Percentiles rank a stretch among this genome's conserved stretches.
Evolutionary conservation across 2,329 filamentous ascomycete genomes (phyloP).

Genomic region (Fusarium newnesense): DNA sequence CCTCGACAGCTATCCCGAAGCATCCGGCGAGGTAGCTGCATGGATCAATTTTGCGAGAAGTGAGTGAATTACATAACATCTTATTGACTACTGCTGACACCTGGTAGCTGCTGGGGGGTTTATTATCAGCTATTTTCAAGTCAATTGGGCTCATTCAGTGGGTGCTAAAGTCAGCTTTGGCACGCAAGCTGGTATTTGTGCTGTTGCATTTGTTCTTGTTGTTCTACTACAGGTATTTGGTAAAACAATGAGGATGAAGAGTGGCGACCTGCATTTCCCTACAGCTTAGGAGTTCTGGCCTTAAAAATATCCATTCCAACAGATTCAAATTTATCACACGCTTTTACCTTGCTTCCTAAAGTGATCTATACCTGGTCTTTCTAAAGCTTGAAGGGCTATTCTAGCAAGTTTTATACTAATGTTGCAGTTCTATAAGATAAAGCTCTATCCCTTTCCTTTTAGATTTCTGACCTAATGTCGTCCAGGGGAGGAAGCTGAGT

Average conservation of each 20-base stretch:
- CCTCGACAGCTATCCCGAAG: background rate
- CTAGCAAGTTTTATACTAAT: no score
- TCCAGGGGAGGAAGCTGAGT: no score
- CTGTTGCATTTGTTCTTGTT: background rate
- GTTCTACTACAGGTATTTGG: background rate
- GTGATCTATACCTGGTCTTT: no score
- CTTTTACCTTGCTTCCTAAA: no score
- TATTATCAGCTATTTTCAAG: background rate
- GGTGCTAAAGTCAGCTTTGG: background rate
- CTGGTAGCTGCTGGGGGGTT: background rate
- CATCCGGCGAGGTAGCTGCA: background rate
- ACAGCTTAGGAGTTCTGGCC: background rate
- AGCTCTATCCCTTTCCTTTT: no score
- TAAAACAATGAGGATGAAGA: fast-evolving
- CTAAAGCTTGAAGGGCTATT: no score
- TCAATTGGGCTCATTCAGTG: background rate
- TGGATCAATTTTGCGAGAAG: background rate
- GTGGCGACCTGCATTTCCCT: fast-evolving
- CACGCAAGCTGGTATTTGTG: background rate
- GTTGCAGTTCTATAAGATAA: no score
- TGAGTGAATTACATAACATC: background rate
- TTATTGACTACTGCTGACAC: fast-evolving
- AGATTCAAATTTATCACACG: no score
- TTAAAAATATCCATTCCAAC: no score
- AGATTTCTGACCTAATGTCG: no score